A percentile compares a stretch with the other conserved stretches of the same genome.
These are phyloP conservation scores for Calonectria honghensis DNA, from an alignment of 2,329 filamentous ascomycete species.

Conservation along the genomic window DNA sequence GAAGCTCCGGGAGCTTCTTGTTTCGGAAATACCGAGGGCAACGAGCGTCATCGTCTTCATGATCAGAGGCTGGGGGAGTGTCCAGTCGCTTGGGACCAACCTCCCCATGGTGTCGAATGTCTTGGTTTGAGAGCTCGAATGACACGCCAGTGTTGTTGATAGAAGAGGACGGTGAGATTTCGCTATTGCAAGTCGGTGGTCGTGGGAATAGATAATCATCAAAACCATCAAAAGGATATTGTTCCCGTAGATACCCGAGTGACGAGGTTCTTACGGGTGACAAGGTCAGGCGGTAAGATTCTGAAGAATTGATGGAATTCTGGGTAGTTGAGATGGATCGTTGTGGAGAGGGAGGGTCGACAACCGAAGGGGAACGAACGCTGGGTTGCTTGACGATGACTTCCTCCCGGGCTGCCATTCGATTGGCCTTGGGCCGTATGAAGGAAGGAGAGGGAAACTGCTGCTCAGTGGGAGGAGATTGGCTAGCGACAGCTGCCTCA, in stretches of 20 bases:
- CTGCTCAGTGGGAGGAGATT: slow-evolving; percentile 54
- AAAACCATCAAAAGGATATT: slow-evolving; percentile 56
- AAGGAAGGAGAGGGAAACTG: slow-evolving; percentile 73
- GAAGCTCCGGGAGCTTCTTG: slow-evolving; percentile 56
- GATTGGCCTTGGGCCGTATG: slow-evolving; percentile 72
- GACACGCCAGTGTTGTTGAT: slow-evolving; percentile 48
- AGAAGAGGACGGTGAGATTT: slow-evolving; percentile 51
- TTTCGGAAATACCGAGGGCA: slow-evolving; percentile 48
- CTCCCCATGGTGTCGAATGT: slow-evolving; percentile 50
- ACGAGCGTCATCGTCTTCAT: slow-evolving; percentile 55
- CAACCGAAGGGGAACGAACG: slow-evolving; percentile 56
- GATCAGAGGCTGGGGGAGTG: slow-evolving; percentile 60
- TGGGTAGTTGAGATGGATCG: slow-evolving; percentile 44
- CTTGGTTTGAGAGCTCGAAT: slow-evolving; percentile 51
- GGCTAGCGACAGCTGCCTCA: slow-evolving; percentile 49
- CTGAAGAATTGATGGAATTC: slow-evolving; percentile 38
- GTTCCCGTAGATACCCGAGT: slow-evolving; percentile 45
- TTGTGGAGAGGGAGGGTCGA: slow-evolving; percentile 45
- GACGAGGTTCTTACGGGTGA: slow-evolving; percentile 55
- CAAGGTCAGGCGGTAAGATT: slow-evolving; percentile 43
- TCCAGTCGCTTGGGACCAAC: slow-evolving; percentile 53
- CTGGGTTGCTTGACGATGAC: slow-evolving; percentile 56
- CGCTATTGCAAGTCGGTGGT: slow-evolving; percentile 56
- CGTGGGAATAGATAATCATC: slow-evolving; percentile 63
- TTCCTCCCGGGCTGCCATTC: slow-evolving; percentile 76